Evolutionary conservation across 495 filamentous ascomycete genomes (phyloP).

Genomic region (Daldinia caldariorum): DNA sequence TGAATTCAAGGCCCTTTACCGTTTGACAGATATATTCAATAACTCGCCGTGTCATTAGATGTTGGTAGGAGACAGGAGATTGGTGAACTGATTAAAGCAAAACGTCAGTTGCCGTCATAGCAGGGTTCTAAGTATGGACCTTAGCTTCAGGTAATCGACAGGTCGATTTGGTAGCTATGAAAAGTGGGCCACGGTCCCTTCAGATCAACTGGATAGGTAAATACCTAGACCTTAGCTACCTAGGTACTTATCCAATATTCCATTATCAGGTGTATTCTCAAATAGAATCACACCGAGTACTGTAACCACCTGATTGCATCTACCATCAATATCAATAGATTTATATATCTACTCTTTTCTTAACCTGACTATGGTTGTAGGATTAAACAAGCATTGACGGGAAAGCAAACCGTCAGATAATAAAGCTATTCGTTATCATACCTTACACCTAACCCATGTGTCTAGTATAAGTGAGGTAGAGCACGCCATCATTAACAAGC

Average conservation of each 20-base stretch:
- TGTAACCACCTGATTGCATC: background rate
- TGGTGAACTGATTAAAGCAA: background rate
- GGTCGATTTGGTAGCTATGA: too few species aligned
- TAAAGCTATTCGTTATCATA: background rate
- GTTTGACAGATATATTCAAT: background rate
- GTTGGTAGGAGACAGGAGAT: background rate
- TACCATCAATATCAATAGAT: background rate
- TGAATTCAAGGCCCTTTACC: background rate
- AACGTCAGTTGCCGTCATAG: background rate
- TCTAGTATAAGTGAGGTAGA: too few species aligned
- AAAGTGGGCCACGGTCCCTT: too few species aligned
- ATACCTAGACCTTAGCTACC: too few species aligned
- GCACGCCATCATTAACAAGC: too few species aligned
- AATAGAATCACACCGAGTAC: background rate
- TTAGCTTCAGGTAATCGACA: too few species aligned
- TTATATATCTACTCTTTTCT: background rate
- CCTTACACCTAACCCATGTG: too few species aligned
- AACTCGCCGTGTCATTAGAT: background rate
- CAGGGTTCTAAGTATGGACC: background rate
- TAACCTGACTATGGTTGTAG: background rate
- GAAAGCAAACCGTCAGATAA: background rate
- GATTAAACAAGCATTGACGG: background rate
- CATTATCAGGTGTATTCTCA: background rate
- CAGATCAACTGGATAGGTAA: too few species aligned
- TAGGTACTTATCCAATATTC: background rate